Percentiles rank a stretch among this genome's conserved stretches.
Evolutionary conservation across 192 early-diverging fungal species (phyloP).

Genomic region (Phlyctochytrium planicorne): DNA sequence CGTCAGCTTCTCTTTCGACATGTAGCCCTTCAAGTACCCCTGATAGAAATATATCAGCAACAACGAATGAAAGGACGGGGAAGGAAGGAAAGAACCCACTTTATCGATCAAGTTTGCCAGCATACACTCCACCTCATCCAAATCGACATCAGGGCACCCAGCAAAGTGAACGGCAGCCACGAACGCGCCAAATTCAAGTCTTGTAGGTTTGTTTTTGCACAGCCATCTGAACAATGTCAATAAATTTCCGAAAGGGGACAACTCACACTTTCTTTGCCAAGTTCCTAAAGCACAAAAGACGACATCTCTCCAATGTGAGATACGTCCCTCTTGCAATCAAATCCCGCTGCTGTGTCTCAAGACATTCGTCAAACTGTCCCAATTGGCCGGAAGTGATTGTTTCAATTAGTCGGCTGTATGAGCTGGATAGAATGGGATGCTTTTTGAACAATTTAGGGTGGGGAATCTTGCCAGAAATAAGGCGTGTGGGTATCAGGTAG

Average conservation of each 20-base stretch:
- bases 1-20: conserved; percentile 23
- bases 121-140: conserved; percentile 81
- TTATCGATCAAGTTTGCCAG: conserved; percentile 88
- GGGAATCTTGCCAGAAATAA: conserved; percentile 75
- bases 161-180: conserved; percentile 62
- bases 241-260: conserved; percentile 2
- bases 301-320: conserved; percentile 76
- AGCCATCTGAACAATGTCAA: conserved; percentile 41
- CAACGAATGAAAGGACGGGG: background rate
- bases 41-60: conserved; percentile 4
- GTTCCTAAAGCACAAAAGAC: conserved; percentile 68
- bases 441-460: conserved; percentile 52
- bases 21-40: conserved; percentile 27
- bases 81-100: conserved; percentile 37
- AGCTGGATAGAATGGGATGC: conserved; percentile 54
- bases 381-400: conserved; percentile 76
- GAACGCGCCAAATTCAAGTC: conserved; percentile 63
- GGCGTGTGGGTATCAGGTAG: conserved; percentile 74
- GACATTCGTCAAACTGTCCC: conserved; percentile 64
- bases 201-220: conserved; percentile 49
- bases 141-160: conserved; percentile 48
- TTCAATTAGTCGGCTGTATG: conserved; percentile 66
- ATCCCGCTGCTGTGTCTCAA: conserved; percentile 54
- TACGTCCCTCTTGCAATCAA: conserved; percentile 73
- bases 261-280: conserved; percentile 77